A percentile compares a stretch with the other conserved stretches of the same genome.
phyloP scores from a whole-genome alignment of 2,329 filamentous ascomycete genomes.

The Taxawa tesnikishii region DNA sequence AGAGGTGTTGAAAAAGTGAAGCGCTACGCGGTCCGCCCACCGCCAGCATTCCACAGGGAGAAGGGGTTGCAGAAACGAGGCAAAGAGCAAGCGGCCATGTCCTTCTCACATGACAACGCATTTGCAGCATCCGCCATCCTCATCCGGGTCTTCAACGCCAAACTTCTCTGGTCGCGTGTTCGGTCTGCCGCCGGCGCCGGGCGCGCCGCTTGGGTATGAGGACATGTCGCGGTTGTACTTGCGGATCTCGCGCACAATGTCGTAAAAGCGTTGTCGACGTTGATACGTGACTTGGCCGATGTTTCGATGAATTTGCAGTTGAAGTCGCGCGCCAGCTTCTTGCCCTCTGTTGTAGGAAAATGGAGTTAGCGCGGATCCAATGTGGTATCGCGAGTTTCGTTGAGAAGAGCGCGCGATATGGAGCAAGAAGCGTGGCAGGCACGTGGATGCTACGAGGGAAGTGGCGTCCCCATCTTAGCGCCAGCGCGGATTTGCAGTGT shows the following conservation, averaged over 20 bases:
- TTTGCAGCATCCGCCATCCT: constrained; percentile 65
- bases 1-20: too few relatives aligned
- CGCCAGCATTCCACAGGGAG: too few relatives aligned
- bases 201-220: constrained; percentile 62
- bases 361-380: too few relatives aligned
- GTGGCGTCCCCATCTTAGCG: too few relatives aligned
- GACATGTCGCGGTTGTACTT: constrained; percentile 98
- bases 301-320: constrained; percentile 99
- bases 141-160: constrained; percentile 52
- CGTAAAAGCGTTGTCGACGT: constrained; percentile 96
- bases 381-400: too few relatives aligned
- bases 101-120: constrained; percentile 89
- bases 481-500: too few relatives aligned
- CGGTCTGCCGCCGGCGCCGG: constrained; percentile 39
- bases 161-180: constrained; percentile 58
- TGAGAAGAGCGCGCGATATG: too few relatives aligned
- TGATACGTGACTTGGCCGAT: constrained; percentile 93
- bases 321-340: constrained; percentile 73
- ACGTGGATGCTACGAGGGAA: too few relatives aligned
- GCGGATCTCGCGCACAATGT: constrained; percentile 94
- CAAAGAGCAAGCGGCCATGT: too few relatives aligned
- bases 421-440: too few relatives aligned
- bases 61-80: too few relatives aligned
- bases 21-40: too few relatives aligned
- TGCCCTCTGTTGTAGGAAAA: constrained; percentile 73